These are phyloP conservation scores for Botryotinia calthae DNA, from an alignment of 2,329 filamentous ascomycete species.

Conservation along the genomic window DNA sequence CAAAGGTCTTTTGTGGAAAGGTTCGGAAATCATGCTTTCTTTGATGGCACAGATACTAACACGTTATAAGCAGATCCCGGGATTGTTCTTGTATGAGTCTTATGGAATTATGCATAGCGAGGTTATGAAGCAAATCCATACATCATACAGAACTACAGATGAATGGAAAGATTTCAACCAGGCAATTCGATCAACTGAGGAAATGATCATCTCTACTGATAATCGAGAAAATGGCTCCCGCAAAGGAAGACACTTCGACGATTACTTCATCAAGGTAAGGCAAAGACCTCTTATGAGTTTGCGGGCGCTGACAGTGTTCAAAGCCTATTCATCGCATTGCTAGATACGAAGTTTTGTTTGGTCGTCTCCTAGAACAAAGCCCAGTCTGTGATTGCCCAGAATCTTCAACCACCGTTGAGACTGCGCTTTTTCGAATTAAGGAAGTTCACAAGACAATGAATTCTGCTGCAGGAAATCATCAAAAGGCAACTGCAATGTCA, in stretches of 20 bases:
- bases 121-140: constrained; percentile 73
- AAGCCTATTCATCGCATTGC: constrained; percentile 91
- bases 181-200: constrained; percentile 79
- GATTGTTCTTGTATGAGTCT: constrained; percentile 85
- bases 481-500: constrained; percentile 67
- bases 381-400: constrained; percentile 81
- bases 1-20: constrained; percentile 59
- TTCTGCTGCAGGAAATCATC: constrained; percentile 72
- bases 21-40: constrained; percentile 39
- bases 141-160: constrained; percentile 64
- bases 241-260: constrained; percentile 77
- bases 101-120: constrained; percentile 88
- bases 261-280: constrained; percentile 82
- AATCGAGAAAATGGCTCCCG: constrained; percentile 60
- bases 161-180: constrained; percentile 79
- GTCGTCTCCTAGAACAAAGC: constrained; percentile 78
- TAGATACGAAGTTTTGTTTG: constrained; percentile 84
- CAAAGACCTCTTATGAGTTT: neutral
- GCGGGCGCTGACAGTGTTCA: constrained; percentile 18
- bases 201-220: constrained; percentile 69
- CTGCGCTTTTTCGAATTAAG: constrained; percentile 67
- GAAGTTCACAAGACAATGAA: constrained; percentile 80
- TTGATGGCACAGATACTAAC: neutral
- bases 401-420: constrained; percentile 76
- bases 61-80: constrained; percentile 58